phyloP scores from a whole-genome alignment of 306 rosid species.

The Acacia melanoxylon region DNA sequence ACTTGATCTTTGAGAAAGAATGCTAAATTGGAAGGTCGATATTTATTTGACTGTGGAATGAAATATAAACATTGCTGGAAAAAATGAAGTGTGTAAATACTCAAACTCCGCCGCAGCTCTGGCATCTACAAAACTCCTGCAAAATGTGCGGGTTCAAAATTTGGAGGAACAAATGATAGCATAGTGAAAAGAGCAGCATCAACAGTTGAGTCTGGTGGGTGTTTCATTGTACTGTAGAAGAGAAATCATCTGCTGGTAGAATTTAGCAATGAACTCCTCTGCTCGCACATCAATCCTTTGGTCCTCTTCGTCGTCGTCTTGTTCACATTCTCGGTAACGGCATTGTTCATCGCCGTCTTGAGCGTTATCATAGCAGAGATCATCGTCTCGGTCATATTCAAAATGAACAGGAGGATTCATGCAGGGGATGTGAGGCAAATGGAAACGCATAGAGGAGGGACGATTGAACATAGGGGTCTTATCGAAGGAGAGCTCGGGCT shows the following conservation, averaged over 20 bases:
- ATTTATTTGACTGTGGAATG: conserved; percentile 27
- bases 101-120: conserved; percentile 26
- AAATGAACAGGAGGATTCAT: conserved; percentile 63
- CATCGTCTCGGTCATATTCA: conserved; percentile 40
- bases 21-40: neutral
- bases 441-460: conserved; percentile 61
- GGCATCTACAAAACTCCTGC: conserved; percentile 48
- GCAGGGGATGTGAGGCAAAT: conserved; percentile 69
- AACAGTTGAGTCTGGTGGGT: neutral
- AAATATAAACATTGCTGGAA: neutral
- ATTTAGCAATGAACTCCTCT: conserved; percentile 82
- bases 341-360: neutral
- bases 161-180: neutral
- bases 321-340: conserved; percentile 13
- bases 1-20: neutral
- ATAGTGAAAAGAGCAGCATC: neutral
- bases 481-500: conserved; percentile 82
- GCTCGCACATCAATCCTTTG: conserved; percentile 65
- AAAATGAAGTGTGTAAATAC: conserved; percentile 30
- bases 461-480: conserved; percentile 69
- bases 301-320: conserved; percentile 12
- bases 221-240: conserved; percentile 37
- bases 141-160: conserved; percentile 7
- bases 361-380: conserved; percentile 21
- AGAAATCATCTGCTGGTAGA: conserved; percentile 52